Percentiles rank a stretch among this genome's conserved stretches.
These are phyloP conservation scores for Xanthoconium purpureum DNA, from an alignment of 768 basidiomycete species.

Conservation along the genomic window DNA sequence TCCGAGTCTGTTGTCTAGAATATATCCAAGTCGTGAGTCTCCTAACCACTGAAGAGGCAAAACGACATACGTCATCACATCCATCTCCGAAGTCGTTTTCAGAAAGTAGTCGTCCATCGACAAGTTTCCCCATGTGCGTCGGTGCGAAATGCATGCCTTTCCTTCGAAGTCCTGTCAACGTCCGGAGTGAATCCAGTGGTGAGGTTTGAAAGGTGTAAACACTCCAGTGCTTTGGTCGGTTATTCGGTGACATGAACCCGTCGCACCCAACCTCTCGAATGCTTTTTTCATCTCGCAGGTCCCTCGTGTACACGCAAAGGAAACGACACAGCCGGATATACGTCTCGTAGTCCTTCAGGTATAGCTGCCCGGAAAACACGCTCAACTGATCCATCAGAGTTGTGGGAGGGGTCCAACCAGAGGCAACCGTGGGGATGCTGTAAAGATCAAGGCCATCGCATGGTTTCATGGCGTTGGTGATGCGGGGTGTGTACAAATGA, in stretches of 20 bases:
- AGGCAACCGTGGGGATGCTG: not conserved
- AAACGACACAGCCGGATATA: conserved; percentile 28
- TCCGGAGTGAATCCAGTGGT: conserved; percentile 30
- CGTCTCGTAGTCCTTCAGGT: conserved; percentile 24
- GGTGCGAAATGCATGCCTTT: conserved; percentile 38
- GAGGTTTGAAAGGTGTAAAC: conserved; percentile 32
- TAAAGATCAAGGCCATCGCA: not conserved
- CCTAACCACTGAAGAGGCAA: not conserved
- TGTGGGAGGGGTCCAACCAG: not conserved
- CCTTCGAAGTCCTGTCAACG: conserved; percentile 30
- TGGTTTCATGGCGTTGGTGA: not conserved
- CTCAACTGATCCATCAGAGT: not conserved
- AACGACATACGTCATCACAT: not conserved
- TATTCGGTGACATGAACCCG: not conserved
- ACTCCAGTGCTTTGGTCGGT: not conserved
- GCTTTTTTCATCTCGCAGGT: not conserved
- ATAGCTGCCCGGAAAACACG: conserved; percentile 32
- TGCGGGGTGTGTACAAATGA: not conserved
- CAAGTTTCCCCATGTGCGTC: conserved; percentile 43
- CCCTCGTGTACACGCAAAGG: conserved; percentile 19
- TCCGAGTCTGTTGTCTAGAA: no score
- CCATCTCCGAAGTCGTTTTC: conserved; percentile 4
- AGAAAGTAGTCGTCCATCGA: conserved; percentile 28
- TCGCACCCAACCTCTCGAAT: not conserved
- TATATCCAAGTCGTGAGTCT: not conserved